Evolutionary conservation across 2,329 filamentous ascomycete species (phyloP).

Genomic region (Chaetomium strumarium): DNA sequence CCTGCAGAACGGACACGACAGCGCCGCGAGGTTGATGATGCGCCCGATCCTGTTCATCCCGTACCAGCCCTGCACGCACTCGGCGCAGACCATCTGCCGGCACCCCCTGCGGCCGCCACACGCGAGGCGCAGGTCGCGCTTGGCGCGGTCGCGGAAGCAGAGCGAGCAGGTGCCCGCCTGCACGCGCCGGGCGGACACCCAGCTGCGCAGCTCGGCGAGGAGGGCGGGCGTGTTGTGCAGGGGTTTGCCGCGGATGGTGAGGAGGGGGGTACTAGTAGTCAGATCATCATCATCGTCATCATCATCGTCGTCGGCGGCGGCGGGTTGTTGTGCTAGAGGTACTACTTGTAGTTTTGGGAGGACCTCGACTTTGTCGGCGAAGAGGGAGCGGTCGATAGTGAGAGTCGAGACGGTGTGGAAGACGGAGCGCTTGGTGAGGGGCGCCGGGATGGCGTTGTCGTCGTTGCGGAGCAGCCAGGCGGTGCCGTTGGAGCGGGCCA

Average conservation of each 20-base stretch:
- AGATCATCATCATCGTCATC: too few relatives aligned
- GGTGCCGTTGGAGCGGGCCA: conserved; percentile 37
- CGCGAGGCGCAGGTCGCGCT: conserved; percentile 34
- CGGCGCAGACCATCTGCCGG: conserved; percentile 37
- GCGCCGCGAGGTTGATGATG: conserved; percentile 43
- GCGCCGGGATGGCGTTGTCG: conserved; percentile 29
- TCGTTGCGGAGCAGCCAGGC: conserved; percentile 41
- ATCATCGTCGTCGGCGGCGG: too few relatives aligned
- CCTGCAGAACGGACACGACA: conserved; percentile 46
- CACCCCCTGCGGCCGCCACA: conserved; percentile 42
- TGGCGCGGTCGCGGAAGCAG: conserved; percentile 38
- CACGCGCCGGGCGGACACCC: conserved; percentile 34
- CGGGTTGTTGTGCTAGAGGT: not conserved
- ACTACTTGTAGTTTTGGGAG: conserved; percentile 5
- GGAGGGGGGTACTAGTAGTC: not conserved
- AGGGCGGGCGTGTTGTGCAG: conserved; percentile 37
- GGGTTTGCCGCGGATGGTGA: conserved; percentile 35
- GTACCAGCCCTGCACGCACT: conserved; percentile 41
- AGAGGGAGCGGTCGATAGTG: conserved; percentile 27
- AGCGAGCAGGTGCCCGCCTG: conserved; percentile 39
- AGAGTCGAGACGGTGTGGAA: conserved; percentile 33
- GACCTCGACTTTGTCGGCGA: conserved; percentile 29
- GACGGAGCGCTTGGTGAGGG: conserved; percentile 36
- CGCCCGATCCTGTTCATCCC: conserved; percentile 38
- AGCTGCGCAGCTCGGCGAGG: conserved; percentile 30